These are phyloP conservation scores for Lactarius evosmus DNA, from an alignment of 768 basidiomycete genomes.

Conservation along the genomic window DNA sequence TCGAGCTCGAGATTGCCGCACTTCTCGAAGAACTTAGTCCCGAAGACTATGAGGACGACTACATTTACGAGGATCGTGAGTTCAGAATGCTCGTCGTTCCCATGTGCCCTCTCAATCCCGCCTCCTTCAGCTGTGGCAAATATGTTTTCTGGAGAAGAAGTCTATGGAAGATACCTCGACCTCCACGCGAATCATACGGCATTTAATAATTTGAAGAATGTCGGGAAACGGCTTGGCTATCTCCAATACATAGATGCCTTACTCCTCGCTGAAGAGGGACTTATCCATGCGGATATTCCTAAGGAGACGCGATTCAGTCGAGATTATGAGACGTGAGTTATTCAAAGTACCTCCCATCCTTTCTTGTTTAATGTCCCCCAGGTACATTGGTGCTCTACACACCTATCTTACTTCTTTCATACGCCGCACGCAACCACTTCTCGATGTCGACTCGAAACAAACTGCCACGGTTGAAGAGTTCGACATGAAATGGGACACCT, in stretches of 20 bases:
- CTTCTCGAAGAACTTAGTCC: conserved; percentile 76
- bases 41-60: conserved; percentile 65
- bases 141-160: conserved; percentile 95
- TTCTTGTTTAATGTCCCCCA: conserved; percentile 34
- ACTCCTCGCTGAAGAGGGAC: conserved; percentile 56
- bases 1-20: conserved; percentile 79
- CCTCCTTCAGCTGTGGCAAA: conserved; percentile 60
- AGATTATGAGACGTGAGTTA: conserved; percentile 75
- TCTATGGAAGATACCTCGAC: conserved; percentile 92
- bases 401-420: conserved; percentile 83
- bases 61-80: conserved; percentile 82
- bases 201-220: conserved; percentile 86
- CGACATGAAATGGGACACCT: conserved; percentile 72
- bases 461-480: conserved; percentile 67
- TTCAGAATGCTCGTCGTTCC: conserved; percentile 49
- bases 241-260: conserved; percentile 90
- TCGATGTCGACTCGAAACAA: conserved; percentile 69
- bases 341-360: conserved; percentile 3
- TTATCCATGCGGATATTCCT: conserved; percentile 65
- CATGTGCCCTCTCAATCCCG: conserved; percentile 12
- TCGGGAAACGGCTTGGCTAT: conserved; percentile 82
- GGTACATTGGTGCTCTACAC: conserved; percentile 82
- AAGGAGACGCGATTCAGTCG: conserved; percentile 65
- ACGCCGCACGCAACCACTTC: conserved; percentile 79
- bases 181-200: conserved; percentile 83